Conservation (phyloP, 306 rosid species). For the Nissolia schottii region DNA sequence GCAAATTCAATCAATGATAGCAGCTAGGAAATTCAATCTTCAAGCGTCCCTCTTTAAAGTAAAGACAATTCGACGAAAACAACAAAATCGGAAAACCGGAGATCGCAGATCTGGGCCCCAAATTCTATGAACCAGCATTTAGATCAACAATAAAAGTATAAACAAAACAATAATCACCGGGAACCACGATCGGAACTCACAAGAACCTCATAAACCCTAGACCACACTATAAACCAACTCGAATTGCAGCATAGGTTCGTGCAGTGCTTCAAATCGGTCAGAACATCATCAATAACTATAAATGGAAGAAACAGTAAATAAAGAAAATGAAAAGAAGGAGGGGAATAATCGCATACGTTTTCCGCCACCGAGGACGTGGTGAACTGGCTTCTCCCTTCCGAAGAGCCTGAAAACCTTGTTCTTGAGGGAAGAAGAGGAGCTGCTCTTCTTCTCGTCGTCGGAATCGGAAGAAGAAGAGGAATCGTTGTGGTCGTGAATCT, state of each 20-base stretch:
- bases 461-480: constrained; percentile 68
- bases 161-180: background rate
- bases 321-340: background rate
- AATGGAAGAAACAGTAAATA: background rate
- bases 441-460: constrained; percentile 42
- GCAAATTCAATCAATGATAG: background rate
- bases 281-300: background rate
- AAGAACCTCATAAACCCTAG: constrained; percentile 29
- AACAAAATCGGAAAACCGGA: background rate
- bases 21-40: constrained; percentile 14
- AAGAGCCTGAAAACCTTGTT: constrained; percentile 63
- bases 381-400: constrained; percentile 86
- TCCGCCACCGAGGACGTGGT: constrained; percentile 89
- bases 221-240: background rate
- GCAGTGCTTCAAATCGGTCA: background rate
- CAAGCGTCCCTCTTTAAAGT: background rate
- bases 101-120: constrained; percentile 23
- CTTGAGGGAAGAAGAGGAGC: constrained; percentile 39
- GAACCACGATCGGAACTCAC: background rate
- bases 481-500: constrained; percentile 64
- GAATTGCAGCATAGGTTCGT: background rate
- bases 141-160: background rate
- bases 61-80: background rate
- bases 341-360: constrained; percentile 49
- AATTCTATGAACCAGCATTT: background rate